Conservation (phyloP, 1,139 yeast genomes). For the Kodamaea arcana region DNA sequence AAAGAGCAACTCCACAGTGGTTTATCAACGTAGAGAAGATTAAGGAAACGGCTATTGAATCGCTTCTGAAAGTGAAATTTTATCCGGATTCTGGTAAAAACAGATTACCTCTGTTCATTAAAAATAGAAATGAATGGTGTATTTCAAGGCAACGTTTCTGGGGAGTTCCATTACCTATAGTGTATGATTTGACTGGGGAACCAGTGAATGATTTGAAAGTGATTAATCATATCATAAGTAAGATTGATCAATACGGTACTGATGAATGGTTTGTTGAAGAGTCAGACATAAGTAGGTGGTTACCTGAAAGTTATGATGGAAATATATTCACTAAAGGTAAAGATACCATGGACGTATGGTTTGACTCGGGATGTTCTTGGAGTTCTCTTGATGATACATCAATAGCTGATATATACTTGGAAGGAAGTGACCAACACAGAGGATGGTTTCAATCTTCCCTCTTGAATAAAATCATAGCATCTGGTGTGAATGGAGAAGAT, state of each 20-base stretch:
- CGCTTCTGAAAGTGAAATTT: constrained; percentile 62
- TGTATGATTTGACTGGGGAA: constrained; percentile 59
- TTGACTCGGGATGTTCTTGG: constrained; percentile 97
- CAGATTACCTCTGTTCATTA: constrained; percentile 68
- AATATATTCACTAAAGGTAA: constrained; percentile 54
- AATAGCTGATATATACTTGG: constrained; percentile 77
- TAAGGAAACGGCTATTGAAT: constrained; percentile 55
- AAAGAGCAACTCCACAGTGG: constrained; percentile 96
- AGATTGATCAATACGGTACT: constrained; percentile 57
- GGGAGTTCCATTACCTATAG: constrained; percentile 97
- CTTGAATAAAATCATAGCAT: constrained; percentile 65
- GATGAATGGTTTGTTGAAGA: constrained; percentile 73
- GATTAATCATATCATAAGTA: constrained; percentile 51
- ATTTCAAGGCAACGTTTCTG: constrained; percentile 94
- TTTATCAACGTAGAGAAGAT: constrained; percentile 81
- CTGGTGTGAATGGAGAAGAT: constrained; percentile 25
- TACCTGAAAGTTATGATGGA: constrained; percentile 51
- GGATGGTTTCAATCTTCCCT: constrained; percentile 98
- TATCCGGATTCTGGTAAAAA: constrained; percentile 69
- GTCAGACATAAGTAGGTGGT: constrained; percentile 60
- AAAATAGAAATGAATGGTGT: constrained; percentile 91
- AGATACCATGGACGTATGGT: constrained; percentile 99
- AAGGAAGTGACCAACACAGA: constrained; percentile 96
- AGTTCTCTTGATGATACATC: constrained; percentile 37
- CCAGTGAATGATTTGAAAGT: constrained; percentile 52